Percentiles rank a stretch among this genome's conserved stretches.
phyloP scores from a whole-genome alignment of 2,329 filamentous ascomycete species.

The Cadophora gregata region DNA sequence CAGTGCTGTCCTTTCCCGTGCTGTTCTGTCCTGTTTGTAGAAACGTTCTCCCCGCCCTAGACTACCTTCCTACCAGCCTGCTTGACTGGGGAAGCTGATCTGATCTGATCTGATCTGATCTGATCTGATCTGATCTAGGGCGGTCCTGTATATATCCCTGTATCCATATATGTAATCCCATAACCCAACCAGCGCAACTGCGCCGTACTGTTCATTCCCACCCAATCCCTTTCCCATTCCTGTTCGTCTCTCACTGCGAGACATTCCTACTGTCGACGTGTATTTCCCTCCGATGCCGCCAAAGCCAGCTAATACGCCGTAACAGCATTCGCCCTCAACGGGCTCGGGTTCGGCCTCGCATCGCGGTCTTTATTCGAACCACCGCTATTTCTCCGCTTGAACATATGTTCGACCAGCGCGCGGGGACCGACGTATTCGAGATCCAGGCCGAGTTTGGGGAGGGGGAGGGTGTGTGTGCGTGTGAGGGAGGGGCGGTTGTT shows the following conservation, averaged over 20 bases:
- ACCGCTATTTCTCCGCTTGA: slow-evolving; percentile 54
- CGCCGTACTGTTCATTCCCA: slow-evolving; percentile 7
- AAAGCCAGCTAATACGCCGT: slow-evolving; percentile 15
- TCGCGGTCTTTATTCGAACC: slow-evolving; percentile 34
- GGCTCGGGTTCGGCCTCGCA: slow-evolving; percentile 31
- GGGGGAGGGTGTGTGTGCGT: slow-evolving; percentile 57
- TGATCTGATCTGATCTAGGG: neutral
- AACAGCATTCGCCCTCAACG: slow-evolving; percentile 29
- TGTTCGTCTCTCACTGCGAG: slow-evolving; percentile 1
- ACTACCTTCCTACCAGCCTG: neutral
- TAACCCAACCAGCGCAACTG: neutral
- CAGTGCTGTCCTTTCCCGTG: neutral
- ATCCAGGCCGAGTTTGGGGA: slow-evolving; percentile 59
- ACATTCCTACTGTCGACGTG: slow-evolving; percentile 19
- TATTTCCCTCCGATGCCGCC: neutral
- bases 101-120: too few species aligned
- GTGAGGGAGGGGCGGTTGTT: slow-evolving; percentile 48
- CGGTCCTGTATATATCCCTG: neutral
- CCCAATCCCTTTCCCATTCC: too few species aligned
- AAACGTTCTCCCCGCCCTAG: slow-evolving; percentile 1
- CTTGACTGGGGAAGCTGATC: too few species aligned
- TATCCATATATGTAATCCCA: neutral
- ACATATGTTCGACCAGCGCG: slow-evolving; percentile 67
- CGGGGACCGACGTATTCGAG: slow-evolving; percentile 68
- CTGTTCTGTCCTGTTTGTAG: too few species aligned